Evolutionary conservation across 495 filamentous ascomycete genomes (phyloP).

Genomic region (Pyrenula massariospora): DNA sequence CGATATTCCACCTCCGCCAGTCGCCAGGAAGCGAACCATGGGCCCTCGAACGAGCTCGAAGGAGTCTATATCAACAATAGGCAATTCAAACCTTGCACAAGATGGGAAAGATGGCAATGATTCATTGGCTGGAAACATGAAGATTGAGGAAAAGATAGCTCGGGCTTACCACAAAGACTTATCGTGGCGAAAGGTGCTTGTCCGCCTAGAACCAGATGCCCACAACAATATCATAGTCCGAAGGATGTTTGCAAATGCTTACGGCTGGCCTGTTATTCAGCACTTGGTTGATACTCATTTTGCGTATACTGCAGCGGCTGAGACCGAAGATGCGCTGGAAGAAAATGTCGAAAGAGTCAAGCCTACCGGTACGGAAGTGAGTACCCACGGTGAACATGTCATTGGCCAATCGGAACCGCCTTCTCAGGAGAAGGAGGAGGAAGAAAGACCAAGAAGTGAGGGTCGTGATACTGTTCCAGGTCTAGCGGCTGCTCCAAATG

Average conservation of each 20-base stretch:
- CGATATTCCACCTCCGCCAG: slow-evolving; percentile 73
- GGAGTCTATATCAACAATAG: neutral
- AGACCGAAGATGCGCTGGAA: slow-evolving; percentile 45
- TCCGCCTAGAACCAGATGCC: slow-evolving; percentile 89
- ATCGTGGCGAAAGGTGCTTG: slow-evolving; percentile 92
- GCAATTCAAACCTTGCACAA: neutral
- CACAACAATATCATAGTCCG: slow-evolving; percentile 98
- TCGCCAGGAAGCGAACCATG: neutral
- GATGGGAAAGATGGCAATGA: slow-evolving; percentile 4
- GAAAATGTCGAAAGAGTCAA: slow-evolving; percentile 36
- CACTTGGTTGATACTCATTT: slow-evolving; percentile 93
- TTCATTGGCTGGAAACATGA: slow-evolving; percentile 46
- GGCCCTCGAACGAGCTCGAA: neutral
- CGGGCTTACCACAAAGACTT: slow-evolving; percentile 83
- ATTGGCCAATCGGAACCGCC: slow-evolving; percentile 10
- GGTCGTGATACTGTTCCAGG: slow-evolving; percentile 1
- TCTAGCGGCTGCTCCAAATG: neutral
- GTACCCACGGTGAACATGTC: slow-evolving; percentile 14
- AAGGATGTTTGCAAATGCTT: slow-evolving; percentile 91
- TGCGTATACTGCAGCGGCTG: slow-evolving; percentile 48
- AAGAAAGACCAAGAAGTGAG: neutral
- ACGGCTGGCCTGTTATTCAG: slow-evolving; percentile 92
- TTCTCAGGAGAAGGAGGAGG: slow-evolving; percentile 34
- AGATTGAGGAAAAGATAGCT: slow-evolving; percentile 94
- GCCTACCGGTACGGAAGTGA: slow-evolving; percentile 15